These are phyloP conservation scores for Artemisia tridentata DNA, from an alignment of 129 eudicot species.

Conservation along the genomic window DNA sequence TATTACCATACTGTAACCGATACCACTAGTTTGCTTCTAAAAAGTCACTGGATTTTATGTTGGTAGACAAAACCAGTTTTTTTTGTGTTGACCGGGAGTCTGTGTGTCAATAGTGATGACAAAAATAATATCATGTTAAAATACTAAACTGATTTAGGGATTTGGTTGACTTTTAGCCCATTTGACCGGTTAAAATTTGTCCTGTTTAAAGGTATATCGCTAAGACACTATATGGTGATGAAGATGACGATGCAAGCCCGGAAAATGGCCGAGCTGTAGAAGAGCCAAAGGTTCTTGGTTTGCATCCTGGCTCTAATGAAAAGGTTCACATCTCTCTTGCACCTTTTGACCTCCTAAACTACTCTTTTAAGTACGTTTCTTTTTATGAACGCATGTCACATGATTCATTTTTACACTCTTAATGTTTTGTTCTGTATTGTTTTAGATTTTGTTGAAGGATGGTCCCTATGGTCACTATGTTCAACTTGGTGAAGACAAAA, in stretches of 20 bases:
- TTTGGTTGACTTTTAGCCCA: too few relatives aligned
- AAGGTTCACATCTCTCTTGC: slow-evolving; percentile 53
- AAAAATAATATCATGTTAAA: background rate
- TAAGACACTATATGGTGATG: slow-evolving; percentile 78
- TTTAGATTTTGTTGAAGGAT: slow-evolving; percentile 68
- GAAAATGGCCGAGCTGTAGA: slow-evolving; percentile 47
- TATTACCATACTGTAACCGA: background rate
- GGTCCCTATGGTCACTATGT: slow-evolving; percentile 99
- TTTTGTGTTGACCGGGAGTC: too few relatives aligned
- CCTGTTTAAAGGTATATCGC: slow-evolving; percentile 66
- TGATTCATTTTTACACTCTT: background rate
- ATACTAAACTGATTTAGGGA: background rate
- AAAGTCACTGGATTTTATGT: too few relatives aligned
- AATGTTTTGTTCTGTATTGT: slow-evolving; percentile 2
- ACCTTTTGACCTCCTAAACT: slow-evolving; percentile 9
- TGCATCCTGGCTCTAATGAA: slow-evolving; percentile 68
- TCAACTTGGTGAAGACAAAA: slow-evolving; percentile 95
- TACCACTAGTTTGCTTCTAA: background rate
- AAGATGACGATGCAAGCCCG: slow-evolving; percentile 56
- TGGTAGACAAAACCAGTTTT: too few relatives aligned
- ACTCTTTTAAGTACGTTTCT: background rate
- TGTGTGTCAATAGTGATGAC: background rate
- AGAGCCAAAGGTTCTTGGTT: slow-evolving; percentile 83
- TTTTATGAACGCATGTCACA: background rate
- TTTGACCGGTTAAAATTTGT: background rate